Conservation (phyloP, 139 green algal species). For the Astrephomene gubernaculifera region DNA sequence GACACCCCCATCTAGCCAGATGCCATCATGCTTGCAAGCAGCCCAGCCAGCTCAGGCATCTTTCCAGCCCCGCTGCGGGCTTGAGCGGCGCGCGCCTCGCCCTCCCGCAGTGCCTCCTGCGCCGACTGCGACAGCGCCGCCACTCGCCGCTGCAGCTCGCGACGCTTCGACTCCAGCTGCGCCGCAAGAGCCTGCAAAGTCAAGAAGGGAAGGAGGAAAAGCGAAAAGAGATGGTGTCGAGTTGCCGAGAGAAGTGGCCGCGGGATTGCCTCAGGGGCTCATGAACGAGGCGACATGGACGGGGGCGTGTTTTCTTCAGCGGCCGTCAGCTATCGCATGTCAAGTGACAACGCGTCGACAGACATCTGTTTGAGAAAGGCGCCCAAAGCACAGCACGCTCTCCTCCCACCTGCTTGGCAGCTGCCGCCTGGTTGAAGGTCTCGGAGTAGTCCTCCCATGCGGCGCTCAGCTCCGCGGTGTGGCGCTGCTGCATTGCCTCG, state of each 20-base stretch:
- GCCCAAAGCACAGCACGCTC: too few species aligned
- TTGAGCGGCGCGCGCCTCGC: neutral
- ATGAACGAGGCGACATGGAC: too few species aligned
- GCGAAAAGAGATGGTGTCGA: too few species aligned
- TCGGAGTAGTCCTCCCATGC: conserved; percentile 20
- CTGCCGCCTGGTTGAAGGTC: neutral
- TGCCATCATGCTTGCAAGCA: too few species aligned
- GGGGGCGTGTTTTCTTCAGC: too few species aligned
- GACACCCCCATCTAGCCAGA: too few species aligned
- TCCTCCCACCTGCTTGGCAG: neutral
- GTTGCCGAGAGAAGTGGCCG: too few species aligned
- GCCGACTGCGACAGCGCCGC: neutral
- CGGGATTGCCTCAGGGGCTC: too few species aligned
- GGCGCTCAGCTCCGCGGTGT: conserved; percentile 9
- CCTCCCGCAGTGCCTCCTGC: neutral
- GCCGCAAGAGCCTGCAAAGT: conserved; percentile 1
- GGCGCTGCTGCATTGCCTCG: neutral
- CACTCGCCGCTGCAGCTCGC: neutral
- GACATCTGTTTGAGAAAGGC: too few species aligned
- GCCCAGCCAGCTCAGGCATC: neutral
- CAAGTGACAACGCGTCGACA: too few species aligned
- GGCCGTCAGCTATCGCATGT: too few species aligned
- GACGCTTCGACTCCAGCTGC: neutral
- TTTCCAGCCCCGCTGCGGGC: neutral
- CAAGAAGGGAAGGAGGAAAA: neutral